Conservation (phyloP, 2,329 filamentous ascomycete genomes). For the Dactylellina drechsleri region DNA sequence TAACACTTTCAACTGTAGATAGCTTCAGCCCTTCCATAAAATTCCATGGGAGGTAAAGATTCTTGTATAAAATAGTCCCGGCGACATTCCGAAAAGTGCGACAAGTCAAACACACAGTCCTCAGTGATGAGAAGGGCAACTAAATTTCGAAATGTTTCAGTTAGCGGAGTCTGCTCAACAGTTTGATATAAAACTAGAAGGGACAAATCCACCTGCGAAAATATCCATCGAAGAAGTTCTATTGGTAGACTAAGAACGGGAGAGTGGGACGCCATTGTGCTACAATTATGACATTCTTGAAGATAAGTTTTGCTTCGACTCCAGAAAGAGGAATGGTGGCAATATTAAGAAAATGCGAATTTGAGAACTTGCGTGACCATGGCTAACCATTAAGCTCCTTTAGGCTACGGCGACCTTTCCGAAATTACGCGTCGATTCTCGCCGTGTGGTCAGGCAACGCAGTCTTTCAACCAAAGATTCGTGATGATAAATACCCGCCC, state of each 20-base stretch:
- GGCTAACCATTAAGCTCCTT: constrained; percentile 4
- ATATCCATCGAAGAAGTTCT: constrained; percentile 6
- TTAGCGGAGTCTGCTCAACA: background rate
- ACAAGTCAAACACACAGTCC: constrained; percentile 20
- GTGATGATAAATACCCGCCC: background rate
- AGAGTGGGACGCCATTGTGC: background rate
- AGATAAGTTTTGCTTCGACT: too few relatives aligned
- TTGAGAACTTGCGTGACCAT: too few relatives aligned
- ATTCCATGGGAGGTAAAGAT: constrained; percentile 26
- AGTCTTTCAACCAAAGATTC: background rate
- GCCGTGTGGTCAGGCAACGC: background rate
- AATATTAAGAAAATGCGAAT: background rate
- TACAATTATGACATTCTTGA: too few relatives aligned
- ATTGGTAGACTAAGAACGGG: background rate
- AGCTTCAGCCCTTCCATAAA: constrained; percentile 10
- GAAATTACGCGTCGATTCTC: constrained; percentile 6
- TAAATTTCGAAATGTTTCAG: background rate
- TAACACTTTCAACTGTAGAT: constrained; percentile 13
- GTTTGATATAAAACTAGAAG: background rate
- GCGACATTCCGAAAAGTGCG: constrained; percentile 17
- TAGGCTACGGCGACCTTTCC: constrained; percentile 1
- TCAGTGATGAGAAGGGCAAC: constrained; percentile 13
- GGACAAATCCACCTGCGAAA: constrained; percentile 3
- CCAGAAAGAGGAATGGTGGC: background rate
- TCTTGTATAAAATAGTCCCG: constrained; percentile 14